phyloP scores from a whole-genome alignment of 768 basidiomycete genomes.

The Mycena capillaripes region DNA sequence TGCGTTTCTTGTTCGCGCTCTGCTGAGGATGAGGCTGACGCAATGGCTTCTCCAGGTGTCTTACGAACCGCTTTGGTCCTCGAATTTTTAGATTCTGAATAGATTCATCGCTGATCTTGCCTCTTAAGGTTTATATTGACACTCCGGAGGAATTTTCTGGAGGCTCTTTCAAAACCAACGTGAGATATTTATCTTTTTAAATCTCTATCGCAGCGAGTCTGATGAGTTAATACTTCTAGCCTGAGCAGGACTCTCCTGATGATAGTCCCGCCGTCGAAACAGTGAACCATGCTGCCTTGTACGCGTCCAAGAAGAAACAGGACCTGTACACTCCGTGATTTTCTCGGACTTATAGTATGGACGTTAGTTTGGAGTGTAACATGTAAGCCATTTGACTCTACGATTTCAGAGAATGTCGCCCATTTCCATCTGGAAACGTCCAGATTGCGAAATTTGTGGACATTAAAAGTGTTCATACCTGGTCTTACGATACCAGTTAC shows the following conservation, averaged over 20 bases:
- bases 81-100: background rate
- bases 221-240: background rate
- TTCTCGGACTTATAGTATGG: background rate
- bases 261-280: too few species aligned
- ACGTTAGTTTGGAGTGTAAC: background rate
- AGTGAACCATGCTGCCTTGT: background rate
- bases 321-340: background rate
- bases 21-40: conserved; percentile 3
- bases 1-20: too few species aligned
- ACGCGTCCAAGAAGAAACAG: background rate
- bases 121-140: background rate
- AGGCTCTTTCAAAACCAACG: background rate
- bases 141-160: background rate
- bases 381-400: background rate
- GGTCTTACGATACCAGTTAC: background rate
- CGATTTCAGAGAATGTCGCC: background rate
- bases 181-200: background rate
- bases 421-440: background rate
- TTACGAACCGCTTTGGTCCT: background rate
- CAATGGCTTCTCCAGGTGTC: conserved; percentile 5
- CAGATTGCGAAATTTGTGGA: background rate
- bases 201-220: background rate
- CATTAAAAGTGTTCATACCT: background rate
- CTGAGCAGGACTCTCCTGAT: background rate
- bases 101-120: background rate